Percentiles rank a stretch among this genome's conserved stretches.
Evolutionary conservation across 2,329 filamentous ascomycete genomes (phyloP).

Genomic region (Magnaporthiopsis rhizophila): DNA sequence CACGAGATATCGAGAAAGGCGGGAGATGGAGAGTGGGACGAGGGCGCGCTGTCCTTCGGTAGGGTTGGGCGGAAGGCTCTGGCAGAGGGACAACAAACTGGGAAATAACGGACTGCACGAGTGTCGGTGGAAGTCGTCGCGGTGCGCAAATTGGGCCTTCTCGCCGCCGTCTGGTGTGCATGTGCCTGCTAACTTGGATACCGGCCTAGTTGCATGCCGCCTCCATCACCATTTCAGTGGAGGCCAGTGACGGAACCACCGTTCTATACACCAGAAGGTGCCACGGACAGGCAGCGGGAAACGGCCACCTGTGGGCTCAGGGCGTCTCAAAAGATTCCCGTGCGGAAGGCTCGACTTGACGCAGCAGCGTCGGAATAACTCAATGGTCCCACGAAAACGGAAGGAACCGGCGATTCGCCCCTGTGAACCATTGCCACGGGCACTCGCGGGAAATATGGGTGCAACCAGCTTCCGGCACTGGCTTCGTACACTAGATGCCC

Average conservation of each 20-base stretch:
- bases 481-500: too few relatives aligned
- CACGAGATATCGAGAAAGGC: neutral
- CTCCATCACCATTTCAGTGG: neutral
- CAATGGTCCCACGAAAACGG: too few relatives aligned
- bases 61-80: neutral
- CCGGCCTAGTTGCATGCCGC: neutral
- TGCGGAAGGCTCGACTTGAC: too few relatives aligned
- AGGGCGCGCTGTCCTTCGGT: neutral
- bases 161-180: neutral
- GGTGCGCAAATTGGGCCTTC: neutral
- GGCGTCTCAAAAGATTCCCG: too few relatives aligned
- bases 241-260: too few relatives aligned
- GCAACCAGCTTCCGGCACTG: too few relatives aligned
- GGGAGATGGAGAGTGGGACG: conserved; percentile 4
- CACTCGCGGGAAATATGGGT: too few relatives aligned
- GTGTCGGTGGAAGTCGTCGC: neutral
- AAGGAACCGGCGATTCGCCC: too few relatives aligned
- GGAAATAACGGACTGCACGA: neutral
- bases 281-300: neutral
- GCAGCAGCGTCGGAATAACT: too few relatives aligned
- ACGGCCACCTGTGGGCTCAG: neutral
- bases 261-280: neutral
- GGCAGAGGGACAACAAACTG: neutral
- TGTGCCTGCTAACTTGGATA: neutral
- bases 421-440: too few relatives aligned